Conservation (phyloP, 1,284 basidiomycete species). For the Ganoderma multipileum region DNA sequence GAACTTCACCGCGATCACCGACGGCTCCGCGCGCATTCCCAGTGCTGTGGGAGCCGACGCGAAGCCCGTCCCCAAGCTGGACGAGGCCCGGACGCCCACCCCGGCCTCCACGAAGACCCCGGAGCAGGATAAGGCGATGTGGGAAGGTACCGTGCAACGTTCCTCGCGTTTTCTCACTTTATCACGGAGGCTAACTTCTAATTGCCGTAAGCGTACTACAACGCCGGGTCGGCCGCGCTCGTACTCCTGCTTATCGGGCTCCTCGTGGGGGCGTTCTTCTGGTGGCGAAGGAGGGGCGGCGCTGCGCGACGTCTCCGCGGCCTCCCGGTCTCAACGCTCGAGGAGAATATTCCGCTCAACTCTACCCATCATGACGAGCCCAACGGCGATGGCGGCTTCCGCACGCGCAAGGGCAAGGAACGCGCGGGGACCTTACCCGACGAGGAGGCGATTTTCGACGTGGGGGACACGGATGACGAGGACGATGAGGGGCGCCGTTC, state of each 20-base stretch:
- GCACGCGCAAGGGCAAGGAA: conserved; percentile 50
- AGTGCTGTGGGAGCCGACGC: conserved; percentile 75
- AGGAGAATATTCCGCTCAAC: conserved; percentile 64
- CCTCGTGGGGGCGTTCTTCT: conserved; percentile 76
- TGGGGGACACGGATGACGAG: conserved; percentile 34
- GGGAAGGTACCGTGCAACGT: conserved; percentile 69
- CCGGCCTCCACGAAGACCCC: conserved; percentile 58
- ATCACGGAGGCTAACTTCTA: conserved; percentile 1
- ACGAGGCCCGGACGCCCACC: conserved; percentile 45
- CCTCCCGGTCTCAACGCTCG: conserved; percentile 49
- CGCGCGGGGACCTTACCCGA: conserved; percentile 41
- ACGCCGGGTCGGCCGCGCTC: conserved; percentile 87
- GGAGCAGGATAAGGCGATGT: conserved; percentile 81
- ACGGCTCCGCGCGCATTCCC: conserved; percentile 75
- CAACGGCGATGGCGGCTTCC: conserved; percentile 39
- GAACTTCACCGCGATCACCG: conserved; percentile 83
- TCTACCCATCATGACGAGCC: conserved; percentile 36
- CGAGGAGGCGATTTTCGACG: conserved; percentile 50
- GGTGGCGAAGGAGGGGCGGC: conserved; percentile 69
- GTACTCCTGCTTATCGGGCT: conserved; percentile 79
- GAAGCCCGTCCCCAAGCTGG: conserved; percentile 64
- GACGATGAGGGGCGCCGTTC: not conserved
- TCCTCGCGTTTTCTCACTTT: conserved; percentile 8
- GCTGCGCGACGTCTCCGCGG: conserved; percentile 35
- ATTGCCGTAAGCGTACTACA: conserved; percentile 78